Conservation (phyloP, 148 eudicot genomes). For the Spergularia bocconei region DNA sequence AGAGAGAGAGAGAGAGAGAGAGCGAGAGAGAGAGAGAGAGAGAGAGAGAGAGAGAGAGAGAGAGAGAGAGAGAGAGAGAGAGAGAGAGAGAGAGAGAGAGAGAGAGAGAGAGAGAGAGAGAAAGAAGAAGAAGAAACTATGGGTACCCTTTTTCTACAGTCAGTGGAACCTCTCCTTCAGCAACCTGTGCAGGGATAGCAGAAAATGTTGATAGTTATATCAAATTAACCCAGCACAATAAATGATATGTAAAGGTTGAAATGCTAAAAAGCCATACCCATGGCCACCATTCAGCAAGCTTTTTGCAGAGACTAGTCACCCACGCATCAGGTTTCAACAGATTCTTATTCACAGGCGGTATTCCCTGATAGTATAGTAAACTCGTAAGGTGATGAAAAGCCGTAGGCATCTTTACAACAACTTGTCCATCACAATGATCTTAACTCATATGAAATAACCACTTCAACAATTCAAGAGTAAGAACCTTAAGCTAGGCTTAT, state of each 20-base stretch:
- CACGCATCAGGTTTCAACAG: constrained; percentile 56
- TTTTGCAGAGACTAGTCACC: constrained; percentile 71
- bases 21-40: too few relatives aligned
- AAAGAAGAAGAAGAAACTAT: neutral
- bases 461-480: neutral
- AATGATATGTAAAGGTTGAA: neutral
- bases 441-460: neutral
- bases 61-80: too few relatives aligned
- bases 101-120: too few relatives aligned
- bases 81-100: too few relatives aligned
- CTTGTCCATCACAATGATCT: neutral
- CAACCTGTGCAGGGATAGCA: constrained; percentile 55
- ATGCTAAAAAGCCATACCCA: constrained; percentile 55
- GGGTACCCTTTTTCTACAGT: constrained; percentile 70
- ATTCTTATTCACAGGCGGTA: constrained; percentile 54
- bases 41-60: too few relatives aligned
- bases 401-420: neutral
- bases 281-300: constrained; percentile 83
- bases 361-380: constrained; percentile 50
- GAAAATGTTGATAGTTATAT: neutral
- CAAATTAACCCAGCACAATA: neutral
- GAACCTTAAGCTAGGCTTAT: neutral
- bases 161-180: constrained; percentile 77
- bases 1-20: too few relatives aligned
- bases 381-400: constrained; percentile 2